Percentiles rank a stretch among this genome's conserved stretches.
These are phyloP conservation scores for Lactarius evosmus DNA, from an alignment of 768 basidiomycete genomes.

Conservation along the genomic window DNA sequence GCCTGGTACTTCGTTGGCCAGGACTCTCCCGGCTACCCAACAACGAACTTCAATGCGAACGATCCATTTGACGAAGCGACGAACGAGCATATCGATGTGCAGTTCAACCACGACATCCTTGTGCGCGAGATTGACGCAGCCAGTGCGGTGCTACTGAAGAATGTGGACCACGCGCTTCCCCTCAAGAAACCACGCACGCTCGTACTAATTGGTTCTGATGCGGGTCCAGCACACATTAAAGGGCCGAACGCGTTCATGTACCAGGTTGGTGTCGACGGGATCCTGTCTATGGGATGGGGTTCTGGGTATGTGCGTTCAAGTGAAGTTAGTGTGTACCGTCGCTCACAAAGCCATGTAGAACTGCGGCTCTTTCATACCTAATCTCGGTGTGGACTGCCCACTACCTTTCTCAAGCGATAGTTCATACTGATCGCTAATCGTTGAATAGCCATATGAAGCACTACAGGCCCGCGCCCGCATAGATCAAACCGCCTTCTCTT, in stretches of 20 bases:
- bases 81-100: constrained; percentile 65
- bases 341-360: constrained; percentile 38
- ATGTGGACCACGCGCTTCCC: constrained; percentile 53
- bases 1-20: constrained; percentile 66
- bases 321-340: constrained; percentile 8
- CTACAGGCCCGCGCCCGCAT: constrained; percentile 67
- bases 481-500: constrained; percentile 62
- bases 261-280: constrained; percentile 46
- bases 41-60: constrained; percentile 70
- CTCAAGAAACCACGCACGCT: constrained; percentile 56
- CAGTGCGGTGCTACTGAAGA: constrained; percentile 75
- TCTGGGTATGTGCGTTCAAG: constrained; percentile 44
- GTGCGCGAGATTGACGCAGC: constrained; percentile 76
- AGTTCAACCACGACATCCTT: constrained; percentile 61
- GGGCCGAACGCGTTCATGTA: constrained; percentile 51
- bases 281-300: constrained; percentile 92
- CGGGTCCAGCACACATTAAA: constrained; percentile 38
- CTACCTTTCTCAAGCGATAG: neutral
- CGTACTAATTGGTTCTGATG: constrained; percentile 56
- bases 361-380: constrained; percentile 74
- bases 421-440: neutral
- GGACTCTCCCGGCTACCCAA: constrained; percentile 59
- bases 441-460: too few species aligned
- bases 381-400: constrained; percentile 53
- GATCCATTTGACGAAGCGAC: constrained; percentile 45